phyloP scores from a whole-genome alignment of 768 basidiomycete genomes.

The Podaxis sp. region DNA sequence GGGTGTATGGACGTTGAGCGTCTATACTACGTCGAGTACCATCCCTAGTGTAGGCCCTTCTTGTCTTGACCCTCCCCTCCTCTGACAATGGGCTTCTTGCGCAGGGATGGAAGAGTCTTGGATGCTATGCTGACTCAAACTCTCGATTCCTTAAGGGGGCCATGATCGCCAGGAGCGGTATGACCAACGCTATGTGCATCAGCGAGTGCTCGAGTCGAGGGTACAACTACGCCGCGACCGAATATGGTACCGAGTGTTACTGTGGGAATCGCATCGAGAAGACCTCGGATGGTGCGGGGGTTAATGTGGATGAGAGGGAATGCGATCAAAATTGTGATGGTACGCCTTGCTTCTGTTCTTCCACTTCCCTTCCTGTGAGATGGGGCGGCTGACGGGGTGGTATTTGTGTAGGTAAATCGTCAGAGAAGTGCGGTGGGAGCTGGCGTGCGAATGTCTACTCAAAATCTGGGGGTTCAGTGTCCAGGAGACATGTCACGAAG shows the following conservation, averaged over 20 bases:
- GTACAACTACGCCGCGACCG: constrained; percentile 33
- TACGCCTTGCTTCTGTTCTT: constrained; percentile 18
- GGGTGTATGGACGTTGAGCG: constrained; percentile 18
- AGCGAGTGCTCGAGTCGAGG: constrained; percentile 26
- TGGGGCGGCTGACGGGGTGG: neutral
- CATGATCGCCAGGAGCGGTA: constrained; percentile 19
- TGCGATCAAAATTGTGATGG: constrained; percentile 34
- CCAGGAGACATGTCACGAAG: constrained; percentile 8
- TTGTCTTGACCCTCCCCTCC: neutral
- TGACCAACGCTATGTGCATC: constrained; percentile 33
- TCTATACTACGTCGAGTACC: constrained; percentile 15
- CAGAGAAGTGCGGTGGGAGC: constrained; percentile 33
- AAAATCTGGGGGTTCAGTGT: neutral
- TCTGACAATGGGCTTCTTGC: constrained; percentile 17
- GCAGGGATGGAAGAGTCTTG: constrained; percentile 25
- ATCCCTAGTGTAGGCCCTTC: constrained; percentile 21
- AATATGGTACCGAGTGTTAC: constrained; percentile 35
- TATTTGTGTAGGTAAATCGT: constrained; percentile 26
- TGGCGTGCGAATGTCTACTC: constrained; percentile 32
- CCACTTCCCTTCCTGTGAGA: neutral
- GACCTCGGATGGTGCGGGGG: constrained; percentile 24
- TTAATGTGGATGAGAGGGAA: constrained; percentile 18
- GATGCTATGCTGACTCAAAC: constrained; percentile 32
- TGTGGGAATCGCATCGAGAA: constrained; percentile 28
- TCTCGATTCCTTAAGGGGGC: constrained; percentile 30